Evolutionary conservation across 305 asterid species (phyloP), one percentile per base, ranked within the genome.

Genomic region (Ruellia speciosa): DNA sequence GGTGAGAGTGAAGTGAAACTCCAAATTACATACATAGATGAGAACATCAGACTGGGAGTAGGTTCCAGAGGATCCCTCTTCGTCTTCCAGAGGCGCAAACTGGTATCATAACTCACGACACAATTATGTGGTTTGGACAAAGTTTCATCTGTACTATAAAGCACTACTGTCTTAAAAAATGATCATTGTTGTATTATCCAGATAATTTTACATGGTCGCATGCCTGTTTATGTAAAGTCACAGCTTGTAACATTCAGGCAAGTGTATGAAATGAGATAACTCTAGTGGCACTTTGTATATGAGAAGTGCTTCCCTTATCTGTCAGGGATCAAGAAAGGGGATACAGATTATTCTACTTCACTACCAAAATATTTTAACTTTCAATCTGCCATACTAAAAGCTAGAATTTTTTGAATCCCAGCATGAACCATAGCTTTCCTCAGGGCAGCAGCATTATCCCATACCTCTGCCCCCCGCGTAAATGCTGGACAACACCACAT

Each of bases 1-100:
- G 94, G 96, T 12, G 75, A 92, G 85, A 90, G 96, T 68, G 96
- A 88, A 61, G 98, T 90, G 56, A 82, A 85, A 78, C 83, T 90
- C 62, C 82, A 88, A 74, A 90, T 88, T 60, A 81, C 95, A 46
- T 88, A 88, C 67, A 65, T 90, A 11, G 95, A 90, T 18, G 90
- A 84, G 64, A 82, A 82, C 72, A 74, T 92, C 64, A 76, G 95
- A 59, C 68, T 92, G 6, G 95, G 96, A n/a, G 80, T 76, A 59
- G 97, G 96, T 50, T 87, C 96, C 11, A 84, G 95, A 72, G 96
- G 95, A 9, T 79, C 97, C 19, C 70, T 84, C 11, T 90, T 89
- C 49, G 93, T 90, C 67, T 89, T 89, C 60, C 69, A 76, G 58
- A 77, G 97, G 70, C 66, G 71, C 65, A 35, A 64, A 58, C 41